These are phyloP conservation scores for Micractinium conductrix DNA, from an alignment of 139 green algal species.

Conservation along the genomic window DNA sequence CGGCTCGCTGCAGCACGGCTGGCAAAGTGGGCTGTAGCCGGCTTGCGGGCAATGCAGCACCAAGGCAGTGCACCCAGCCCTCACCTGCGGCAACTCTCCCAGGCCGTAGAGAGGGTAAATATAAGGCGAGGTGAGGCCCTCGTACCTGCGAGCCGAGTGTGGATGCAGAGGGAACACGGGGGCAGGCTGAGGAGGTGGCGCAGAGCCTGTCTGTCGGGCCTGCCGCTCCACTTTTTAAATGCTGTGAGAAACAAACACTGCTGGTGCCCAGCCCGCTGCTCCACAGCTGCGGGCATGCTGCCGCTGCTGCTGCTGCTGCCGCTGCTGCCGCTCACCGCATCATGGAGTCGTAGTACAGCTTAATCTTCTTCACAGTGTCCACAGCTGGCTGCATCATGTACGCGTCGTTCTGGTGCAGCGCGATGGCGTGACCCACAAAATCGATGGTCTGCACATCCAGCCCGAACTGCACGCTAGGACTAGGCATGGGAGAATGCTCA, in stretches of 20 bases:
- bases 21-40: no score
- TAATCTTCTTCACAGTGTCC: constrained; percentile 87
- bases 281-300: no score
- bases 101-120: constrained; percentile 99
- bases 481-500: no score
- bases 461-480: constrained; percentile 68
- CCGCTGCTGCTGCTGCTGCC: not conserved
- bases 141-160: constrained; percentile 62
- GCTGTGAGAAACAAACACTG: no score
- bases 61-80: no score
- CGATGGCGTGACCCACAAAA: constrained; percentile 98
- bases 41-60: no score
- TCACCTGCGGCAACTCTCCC: constrained; percentile 94
- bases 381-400: constrained; percentile 75
- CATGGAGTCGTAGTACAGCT: constrained; percentile 98
- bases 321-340: constrained; percentile 51
- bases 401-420: constrained; percentile 77
- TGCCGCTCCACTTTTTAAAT: no score
- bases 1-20: no score
- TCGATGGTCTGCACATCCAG: constrained; percentile 88
- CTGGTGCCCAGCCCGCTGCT: no score
- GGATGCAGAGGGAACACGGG: no score
- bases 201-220: no score
- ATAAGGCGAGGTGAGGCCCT: constrained; percentile 90
- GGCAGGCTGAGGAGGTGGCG: no score